Base-by-base conservation (phyloP, 2,329 filamentous ascomycete genomes). In the Xylariales sp. region DNA sequence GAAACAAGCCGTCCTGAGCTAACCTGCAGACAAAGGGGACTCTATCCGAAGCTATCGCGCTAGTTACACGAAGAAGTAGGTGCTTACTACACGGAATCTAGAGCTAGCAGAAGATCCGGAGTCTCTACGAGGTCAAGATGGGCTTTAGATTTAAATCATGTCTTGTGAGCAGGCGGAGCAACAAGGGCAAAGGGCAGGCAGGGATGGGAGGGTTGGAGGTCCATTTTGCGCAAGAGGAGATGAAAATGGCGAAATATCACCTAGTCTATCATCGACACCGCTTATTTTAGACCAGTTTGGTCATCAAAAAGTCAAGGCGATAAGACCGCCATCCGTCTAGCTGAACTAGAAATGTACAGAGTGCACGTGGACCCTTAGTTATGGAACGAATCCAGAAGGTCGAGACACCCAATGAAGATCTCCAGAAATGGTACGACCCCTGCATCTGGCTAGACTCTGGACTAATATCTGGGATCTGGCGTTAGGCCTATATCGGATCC, bases 181-280 rank as follows among this genome's bases (percentile, higher is more conserved):
- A n/a, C n/a, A n/a, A n/a, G n/a, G n/a, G n/a, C n/a, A n/a, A n/a
- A n/a, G n/a, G n/a, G n/a, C n/a, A n/a, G n/a, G n/a, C n/a, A n/a
- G n/a, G n/a, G n/a, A n/a, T n/a, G 36, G 33, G 33, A 10, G 23
- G 16, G 14, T 16, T 18, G 27, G 16, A 27, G 39, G 33, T 37
- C 34, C 12, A 23, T 37, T 25, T 38, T 27, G 27, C 35, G 35
- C 35, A 28, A 38, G 35, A 30, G 35, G 27, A 28, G 35, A 38
- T 27, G n/a, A 24, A 31, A 38, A 38, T 38, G 35, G 40, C 29
- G 40, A 39, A 32, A 39, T 39, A 42, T 42, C 40, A 39, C 40
- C 36, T 25, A 37, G 24, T 31, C 16, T 15, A 38, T 38, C 16
- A 28, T 30, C 31, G 30, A 38, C 40, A 36, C 40, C 32, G 37